Evolutionary conservation across 2,329 filamentous ascomycete genomes (phyloP), one percentile per base, ranked within the genome.

Genomic region (Akanthomyces dipterigenus): DNA sequence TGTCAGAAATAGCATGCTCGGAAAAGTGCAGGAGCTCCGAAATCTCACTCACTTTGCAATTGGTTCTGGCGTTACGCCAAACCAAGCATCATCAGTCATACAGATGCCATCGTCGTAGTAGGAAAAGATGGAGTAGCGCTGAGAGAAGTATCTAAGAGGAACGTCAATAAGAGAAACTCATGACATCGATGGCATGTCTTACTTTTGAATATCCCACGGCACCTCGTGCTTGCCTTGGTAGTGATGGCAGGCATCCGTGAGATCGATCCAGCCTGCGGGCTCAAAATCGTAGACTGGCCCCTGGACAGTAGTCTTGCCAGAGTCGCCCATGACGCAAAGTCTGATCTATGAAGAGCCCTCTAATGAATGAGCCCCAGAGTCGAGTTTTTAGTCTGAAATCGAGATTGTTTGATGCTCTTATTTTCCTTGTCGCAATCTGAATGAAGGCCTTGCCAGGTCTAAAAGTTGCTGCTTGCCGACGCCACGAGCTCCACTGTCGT

Each of bases 61-160:
- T 5, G 90, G 89, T 73, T 99, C 93, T 16, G 95, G 93, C 0
- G 96, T 99, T 8, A 98, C 93, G 60, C 93, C 95, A 72, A 95
- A 99, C 95, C 95, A 99, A 59, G 92, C 89, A 75, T 93, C 88
- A 72, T 96, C 88, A 0, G 96, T 99, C 81, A 99, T 86, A 79
- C 87, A 88, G 66, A 99, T 83, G 60, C 92, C 93, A 62, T 93
- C 83, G 71, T 97, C 88, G 71, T 97, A 99, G 67, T 82, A 83
- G 18, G 88, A 88, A 76, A 96, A 99, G 66, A 99, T 90, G 57
- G 87, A 88, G 73, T 95, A 88, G 63, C 95, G 85, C 70, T 98
- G 93, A 18, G 88, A 82, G 85, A 91, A 99, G 75, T 99, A 99
- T 72, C 92, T 96, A 36, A 5, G 8, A 8, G 56, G 20, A n/a